Evolutionary conservation across 805 yeast species (phyloP).

Genomic region (Yarrowia sp.): DNA sequence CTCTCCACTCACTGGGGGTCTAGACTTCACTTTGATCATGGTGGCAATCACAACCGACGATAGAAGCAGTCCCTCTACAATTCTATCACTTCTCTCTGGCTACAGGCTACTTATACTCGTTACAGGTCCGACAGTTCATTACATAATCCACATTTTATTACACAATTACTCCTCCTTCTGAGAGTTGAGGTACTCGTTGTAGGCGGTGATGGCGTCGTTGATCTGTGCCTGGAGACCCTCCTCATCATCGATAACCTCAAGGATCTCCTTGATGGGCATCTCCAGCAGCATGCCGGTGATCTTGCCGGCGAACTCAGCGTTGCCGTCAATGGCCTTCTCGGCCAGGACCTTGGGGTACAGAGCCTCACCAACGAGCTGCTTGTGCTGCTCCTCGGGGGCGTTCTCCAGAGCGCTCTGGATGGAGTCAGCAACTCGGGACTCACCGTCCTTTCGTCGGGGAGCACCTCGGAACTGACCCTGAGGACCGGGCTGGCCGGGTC

Average conservation of each 20-base stretch:
- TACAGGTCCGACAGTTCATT: no score
- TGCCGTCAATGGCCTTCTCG: constrained; percentile 76
- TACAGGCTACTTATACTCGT: no score
- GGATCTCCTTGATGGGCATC: constrained; percentile 88
- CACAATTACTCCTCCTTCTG: constrained; percentile 39
- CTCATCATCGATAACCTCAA: constrained; percentile 88
- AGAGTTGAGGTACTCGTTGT: constrained; percentile 71
- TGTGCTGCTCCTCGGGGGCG: constrained; percentile 86
- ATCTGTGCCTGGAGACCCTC: constrained; percentile 88
- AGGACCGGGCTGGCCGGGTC: constrained; percentile 44
- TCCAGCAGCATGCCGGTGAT: constrained; percentile 99
- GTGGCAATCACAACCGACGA: no score
- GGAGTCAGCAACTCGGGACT: constrained; percentile 46
- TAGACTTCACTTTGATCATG: no score
- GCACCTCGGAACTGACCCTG: constrained; percentile 41
- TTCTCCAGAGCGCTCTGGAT: constrained; percentile 72
- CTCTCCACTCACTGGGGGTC: no score
- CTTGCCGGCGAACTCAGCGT: constrained; percentile 93
- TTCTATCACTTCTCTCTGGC: no score
- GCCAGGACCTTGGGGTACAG: constrained; percentile 90
- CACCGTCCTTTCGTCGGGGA: constrained; percentile 42
- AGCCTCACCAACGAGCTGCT: constrained; percentile 97
- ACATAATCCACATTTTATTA: constrained; percentile 37
- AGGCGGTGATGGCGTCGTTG: constrained; percentile 93
- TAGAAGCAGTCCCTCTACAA: no score